phyloP scores from a whole-genome alignment of 345 rosid genomes.

The Conringia planisiliqua region DNA sequence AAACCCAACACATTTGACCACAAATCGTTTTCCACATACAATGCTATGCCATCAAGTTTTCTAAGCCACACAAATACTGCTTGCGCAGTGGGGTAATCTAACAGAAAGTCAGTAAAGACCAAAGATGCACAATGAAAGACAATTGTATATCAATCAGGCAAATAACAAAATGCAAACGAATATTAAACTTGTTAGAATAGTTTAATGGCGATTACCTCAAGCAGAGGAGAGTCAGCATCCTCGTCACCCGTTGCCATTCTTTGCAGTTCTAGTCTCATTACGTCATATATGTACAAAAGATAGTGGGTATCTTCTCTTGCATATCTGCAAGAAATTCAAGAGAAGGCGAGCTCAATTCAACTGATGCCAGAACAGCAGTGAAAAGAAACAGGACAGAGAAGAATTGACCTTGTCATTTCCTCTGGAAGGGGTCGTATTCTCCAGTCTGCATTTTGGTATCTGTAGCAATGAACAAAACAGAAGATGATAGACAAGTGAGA shows the following conservation, averaged over 20 bases:
- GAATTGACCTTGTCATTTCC: conserved; percentile 73
- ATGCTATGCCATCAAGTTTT: conserved; percentile 1
- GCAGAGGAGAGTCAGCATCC: conserved; percentile 51
- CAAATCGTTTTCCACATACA: conserved; percentile 9
- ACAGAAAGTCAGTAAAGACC: background rate
- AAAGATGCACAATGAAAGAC: background rate
- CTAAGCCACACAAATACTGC: conserved; percentile 2
- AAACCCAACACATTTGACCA: background rate
- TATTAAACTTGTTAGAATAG: background rate
- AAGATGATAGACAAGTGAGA: conserved; percentile 6
- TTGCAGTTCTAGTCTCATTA: conserved; percentile 53
- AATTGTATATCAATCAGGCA: background rate
- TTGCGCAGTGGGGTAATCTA: background rate
- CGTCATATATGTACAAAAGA: conserved; percentile 73
- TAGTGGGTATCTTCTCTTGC: conserved; percentile 98
- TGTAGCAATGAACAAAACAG: conserved; percentile 35
- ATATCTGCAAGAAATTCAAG: conserved; percentile 56
- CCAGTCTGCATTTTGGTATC: conserved; percentile 99
- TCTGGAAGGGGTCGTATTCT: conserved; percentile 92
- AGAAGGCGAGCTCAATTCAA: background rate
- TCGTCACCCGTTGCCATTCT: conserved; percentile 45
- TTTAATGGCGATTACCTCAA: conserved; percentile 52
- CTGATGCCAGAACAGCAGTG: conserved; percentile 2
- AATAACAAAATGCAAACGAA: background rate
- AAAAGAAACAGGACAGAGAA: conserved; percentile 3